A percentile compares a stretch with the other conserved stretches of the same genome.
phyloP scores from a whole-genome alignment of 23 red algal genomes.

The Gracilaria domingensis region DNA sequence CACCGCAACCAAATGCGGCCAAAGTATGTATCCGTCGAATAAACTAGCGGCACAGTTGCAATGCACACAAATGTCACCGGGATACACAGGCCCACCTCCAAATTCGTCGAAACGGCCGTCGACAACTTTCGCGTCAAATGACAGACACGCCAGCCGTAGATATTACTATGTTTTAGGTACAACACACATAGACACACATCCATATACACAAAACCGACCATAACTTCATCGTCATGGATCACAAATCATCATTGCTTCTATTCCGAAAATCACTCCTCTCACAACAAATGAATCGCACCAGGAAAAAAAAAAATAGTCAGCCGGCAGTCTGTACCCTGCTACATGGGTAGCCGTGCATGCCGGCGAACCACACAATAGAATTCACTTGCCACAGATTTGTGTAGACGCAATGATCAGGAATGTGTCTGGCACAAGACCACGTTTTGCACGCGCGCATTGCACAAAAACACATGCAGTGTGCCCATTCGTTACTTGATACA shows the following conservation, averaged over 20 bases:
- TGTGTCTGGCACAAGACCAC: neutral
- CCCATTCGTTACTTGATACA: slow-evolving; percentile 8
- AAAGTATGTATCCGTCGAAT: too few species aligned
- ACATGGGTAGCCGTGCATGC: too few species aligned
- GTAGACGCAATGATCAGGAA: neutral
- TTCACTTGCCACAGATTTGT: neutral
- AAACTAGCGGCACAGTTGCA: too few species aligned
- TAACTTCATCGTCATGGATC: neutral
- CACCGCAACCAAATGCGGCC: neutral
- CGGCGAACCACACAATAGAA: too few species aligned
- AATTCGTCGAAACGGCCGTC: neutral
- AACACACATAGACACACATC: too few species aligned
- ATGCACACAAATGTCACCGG: neutral
- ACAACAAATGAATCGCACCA: neutral
- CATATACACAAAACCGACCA: neutral
- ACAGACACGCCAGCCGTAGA: too few species aligned
- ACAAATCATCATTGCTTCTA: too few species aligned
- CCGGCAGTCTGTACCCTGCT: too few species aligned
- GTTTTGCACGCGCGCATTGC: too few species aligned
- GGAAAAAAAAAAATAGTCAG: neutral
- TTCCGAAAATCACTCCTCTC: too few species aligned
- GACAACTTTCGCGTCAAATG: neutral
- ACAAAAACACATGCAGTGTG: neutral
- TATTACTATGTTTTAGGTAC: too few species aligned
- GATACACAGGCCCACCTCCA: neutral